A percentile compares a stretch with the other conserved stretches of the same genome.
Conservation (phyloP, 1,139 yeast genomes). For the Casaregolazyma lundiana region DNA sequence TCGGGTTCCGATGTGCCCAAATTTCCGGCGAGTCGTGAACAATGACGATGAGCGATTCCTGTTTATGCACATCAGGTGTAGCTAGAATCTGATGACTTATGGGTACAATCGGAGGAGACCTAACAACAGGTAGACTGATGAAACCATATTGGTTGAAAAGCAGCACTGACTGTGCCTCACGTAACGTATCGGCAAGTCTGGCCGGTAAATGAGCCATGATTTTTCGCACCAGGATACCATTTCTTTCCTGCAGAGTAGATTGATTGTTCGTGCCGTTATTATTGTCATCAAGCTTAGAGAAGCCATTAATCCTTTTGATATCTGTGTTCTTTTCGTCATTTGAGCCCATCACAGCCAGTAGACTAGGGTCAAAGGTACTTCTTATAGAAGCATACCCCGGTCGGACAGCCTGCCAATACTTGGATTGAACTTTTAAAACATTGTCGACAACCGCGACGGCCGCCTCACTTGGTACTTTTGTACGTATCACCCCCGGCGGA, state of each 20-base stretch:
- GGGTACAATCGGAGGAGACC: constrained; percentile 30
- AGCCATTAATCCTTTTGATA: not conserved
- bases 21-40: constrained; percentile 92
- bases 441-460: constrained; percentile 84
- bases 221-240: constrained; percentile 1
- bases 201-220: constrained; percentile 8
- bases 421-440: constrained; percentile 74
- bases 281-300: not conserved
- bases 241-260: not conserved
- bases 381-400: constrained; percentile 45
- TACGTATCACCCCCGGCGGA: constrained; percentile 75
- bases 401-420: constrained; percentile 80
- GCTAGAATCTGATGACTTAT: constrained; percentile 69
- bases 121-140: constrained; percentile 63
- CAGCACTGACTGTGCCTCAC: constrained; percentile 61
- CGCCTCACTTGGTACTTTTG: constrained; percentile 58
- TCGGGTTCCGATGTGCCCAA: constrained; percentile 83
- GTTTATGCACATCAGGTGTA: constrained; percentile 64
- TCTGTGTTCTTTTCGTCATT: constrained; percentile 9
- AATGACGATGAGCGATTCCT: constrained; percentile 59
- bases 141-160: constrained; percentile 55
- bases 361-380: constrained; percentile 7
- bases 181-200: constrained; percentile 50
- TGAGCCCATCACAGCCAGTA: constrained; percentile 6
- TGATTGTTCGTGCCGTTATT: not conserved